phyloP scores from a whole-genome alignment of 768 basidiomycete species.

The Lactifluus piperatus region DNA sequence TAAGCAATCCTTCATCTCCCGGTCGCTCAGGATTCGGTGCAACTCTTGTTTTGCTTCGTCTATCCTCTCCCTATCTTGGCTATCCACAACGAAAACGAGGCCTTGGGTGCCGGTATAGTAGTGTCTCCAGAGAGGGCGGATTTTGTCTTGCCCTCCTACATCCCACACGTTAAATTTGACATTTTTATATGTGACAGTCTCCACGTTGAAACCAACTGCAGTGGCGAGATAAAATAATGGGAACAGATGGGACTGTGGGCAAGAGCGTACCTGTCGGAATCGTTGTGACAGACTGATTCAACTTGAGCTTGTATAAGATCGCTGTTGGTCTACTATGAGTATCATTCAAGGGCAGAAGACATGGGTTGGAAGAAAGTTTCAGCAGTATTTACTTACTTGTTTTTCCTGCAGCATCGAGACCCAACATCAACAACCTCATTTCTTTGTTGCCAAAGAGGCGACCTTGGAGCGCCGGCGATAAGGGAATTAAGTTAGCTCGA shows the following conservation, averaged over 20 bases:
- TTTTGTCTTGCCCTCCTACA: slow-evolving; percentile 99
- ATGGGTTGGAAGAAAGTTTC: slow-evolving; percentile 10
- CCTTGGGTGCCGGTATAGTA: slow-evolving; percentile 99
- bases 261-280: slow-evolving; percentile 78
- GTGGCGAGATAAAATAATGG: neutral
- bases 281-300: slow-evolving; percentile 97
- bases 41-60: slow-evolving; percentile 96
- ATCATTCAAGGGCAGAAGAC: neutral
- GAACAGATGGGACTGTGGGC: neutral
- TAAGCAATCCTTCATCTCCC: slow-evolving; percentile 97
- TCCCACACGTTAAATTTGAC: slow-evolving; percentile 95
- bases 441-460: slow-evolving; percentile 98
- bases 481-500: slow-evolving; percentile 5
- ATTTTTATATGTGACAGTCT: slow-evolving; percentile 99
- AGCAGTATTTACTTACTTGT: slow-evolving; percentile 58
- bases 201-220: slow-evolving; percentile 95
- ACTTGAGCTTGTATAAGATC: slow-evolving; percentile 96
- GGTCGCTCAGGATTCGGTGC: slow-evolving; percentile 89
- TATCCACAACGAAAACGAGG: slow-evolving; percentile 96
- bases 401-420: slow-evolving; percentile 96
- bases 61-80: slow-evolving; percentile 89
- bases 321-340: slow-evolving; percentile 40
- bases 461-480: slow-evolving; percentile 37
- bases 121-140: slow-evolving; percentile 95
- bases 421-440: slow-evolving; percentile 96